Conservation (phyloP, 2,329 filamentous ascomycete genomes). For the Raffaelea deltoideospora region DNA sequence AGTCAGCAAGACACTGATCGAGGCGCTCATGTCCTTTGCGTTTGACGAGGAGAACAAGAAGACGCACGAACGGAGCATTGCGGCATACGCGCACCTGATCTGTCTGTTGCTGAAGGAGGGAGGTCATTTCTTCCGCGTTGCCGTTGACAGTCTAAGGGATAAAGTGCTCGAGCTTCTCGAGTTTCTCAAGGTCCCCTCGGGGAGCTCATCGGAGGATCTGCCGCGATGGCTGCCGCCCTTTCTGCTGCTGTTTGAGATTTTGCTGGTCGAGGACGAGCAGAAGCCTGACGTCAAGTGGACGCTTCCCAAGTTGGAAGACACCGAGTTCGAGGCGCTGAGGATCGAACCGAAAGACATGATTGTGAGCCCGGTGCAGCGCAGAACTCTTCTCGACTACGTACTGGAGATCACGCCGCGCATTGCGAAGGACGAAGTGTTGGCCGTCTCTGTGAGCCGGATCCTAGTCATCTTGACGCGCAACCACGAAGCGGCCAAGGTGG, state of each 20-base stretch:
- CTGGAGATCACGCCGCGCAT: constrained; percentile 73
- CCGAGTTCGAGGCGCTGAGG: constrained; percentile 35
- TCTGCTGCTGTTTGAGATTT: constrained; percentile 74
- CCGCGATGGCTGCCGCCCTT: constrained; percentile 88
- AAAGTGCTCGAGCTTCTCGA: constrained; percentile 61
- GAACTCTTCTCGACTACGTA: constrained; percentile 59
- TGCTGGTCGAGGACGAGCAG: constrained; percentile 79
- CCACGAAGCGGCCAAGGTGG: constrained; percentile 54
- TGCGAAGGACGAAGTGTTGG: constrained; percentile 73
- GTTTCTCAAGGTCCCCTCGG: constrained; percentile 59
- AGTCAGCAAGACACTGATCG: constrained; percentile 68
- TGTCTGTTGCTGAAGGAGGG: constrained; percentile 76
- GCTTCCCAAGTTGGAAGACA: constrained; percentile 32
- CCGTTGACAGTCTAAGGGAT: constrained; percentile 58
- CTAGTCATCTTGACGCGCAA: constrained; percentile 77
- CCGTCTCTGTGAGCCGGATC: constrained; percentile 68
- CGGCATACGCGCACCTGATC: constrained; percentile 82
- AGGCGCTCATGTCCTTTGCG: constrained; percentile 61
- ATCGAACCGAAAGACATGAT: constrained; percentile 45
- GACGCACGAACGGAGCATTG: constrained; percentile 46
- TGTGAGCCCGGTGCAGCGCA: constrained; percentile 50
- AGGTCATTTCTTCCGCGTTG: constrained; percentile 59
- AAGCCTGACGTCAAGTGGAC: constrained; percentile 62
- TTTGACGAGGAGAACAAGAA: constrained; percentile 50
- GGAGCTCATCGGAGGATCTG: constrained; percentile 58